Evolutionary conservation across 106 monocot genomes (phyloP), one percentile per base, ranked within the genome.

Genomic region (Dendrobium officinale): DNA sequence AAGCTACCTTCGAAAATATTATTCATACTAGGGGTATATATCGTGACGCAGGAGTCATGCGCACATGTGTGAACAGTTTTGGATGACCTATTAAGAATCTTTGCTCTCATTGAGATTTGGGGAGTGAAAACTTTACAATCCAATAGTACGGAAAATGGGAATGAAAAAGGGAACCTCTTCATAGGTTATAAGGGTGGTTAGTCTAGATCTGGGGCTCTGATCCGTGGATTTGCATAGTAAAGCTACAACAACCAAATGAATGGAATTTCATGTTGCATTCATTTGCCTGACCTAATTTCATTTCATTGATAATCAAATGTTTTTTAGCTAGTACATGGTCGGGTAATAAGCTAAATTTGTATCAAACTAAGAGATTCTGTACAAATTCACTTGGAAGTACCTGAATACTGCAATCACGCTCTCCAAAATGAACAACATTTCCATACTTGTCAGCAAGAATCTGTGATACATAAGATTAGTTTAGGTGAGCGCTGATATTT

Each of bases 341-440:
- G 16, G 16, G 58, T 58, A 19, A 58, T 4, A 18, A 58, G 20
- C 18, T 58, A 20, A 19, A 58, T 58, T 58, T 19, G 4, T 58
- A 4, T 58, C 11, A 58, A 58, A 58, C 20, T 19, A 58, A 58
- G 7, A 58, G 15, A 61, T 22, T 7, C 22, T 61, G 22, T 61
- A 61, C 61, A n/a, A 66, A 66, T n/a, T 74, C 19, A 74, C 19
- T 41, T 42, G 74, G 2, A 43, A 74, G 42, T 89, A 96, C 96
- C 93, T 96, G 96, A 83, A 96, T 96, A 61, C 96, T 96, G 85
- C 96, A 96, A 88, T 96, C 96, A 86, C 96, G 96, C 85, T 96
- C 96, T 13, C 96, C 96, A 81, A 93, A 96, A 80, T 93, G 96
- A 77, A 96, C 93, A 78, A 91, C 93, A 90, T 91, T 96, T 55